phyloP scores from a whole-genome alignment of 352 stramenopile genomes.

The Elongisporangium senticosum region DNA sequence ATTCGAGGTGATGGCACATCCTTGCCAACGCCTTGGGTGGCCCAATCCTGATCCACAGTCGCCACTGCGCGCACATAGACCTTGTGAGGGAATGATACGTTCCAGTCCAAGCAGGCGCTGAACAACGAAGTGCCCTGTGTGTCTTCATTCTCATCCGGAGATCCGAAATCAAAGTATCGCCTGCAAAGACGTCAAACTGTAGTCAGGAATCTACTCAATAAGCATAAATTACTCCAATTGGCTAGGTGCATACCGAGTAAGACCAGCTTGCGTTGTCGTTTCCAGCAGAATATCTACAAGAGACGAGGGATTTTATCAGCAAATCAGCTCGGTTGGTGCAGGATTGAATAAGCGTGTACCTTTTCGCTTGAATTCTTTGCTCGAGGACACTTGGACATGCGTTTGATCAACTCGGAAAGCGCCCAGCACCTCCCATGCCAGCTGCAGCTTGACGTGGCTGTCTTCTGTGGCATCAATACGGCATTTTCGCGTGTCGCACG shows the following conservation, averaged over 20 bases:
- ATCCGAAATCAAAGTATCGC: constrained; percentile 55
- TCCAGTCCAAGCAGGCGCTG: constrained; percentile 49
- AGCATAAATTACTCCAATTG: not conserved
- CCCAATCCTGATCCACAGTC: constrained; percentile 81
- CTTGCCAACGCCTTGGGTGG: constrained; percentile 33
- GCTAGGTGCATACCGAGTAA: constrained; percentile 27
- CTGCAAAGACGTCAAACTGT: constrained; percentile 8
- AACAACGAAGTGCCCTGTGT: constrained; percentile 69
- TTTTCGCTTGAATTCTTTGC: constrained; percentile 28
- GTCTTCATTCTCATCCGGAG: constrained; percentile 30
- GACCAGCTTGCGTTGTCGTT: constrained; percentile 35
- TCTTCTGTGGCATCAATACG: constrained; percentile 10
- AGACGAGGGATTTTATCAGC: not conserved
- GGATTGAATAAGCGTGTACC: constrained; percentile 3
- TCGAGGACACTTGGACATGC: constrained; percentile 56
- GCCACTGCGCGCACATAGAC: constrained; percentile 60
- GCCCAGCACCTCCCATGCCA: constrained; percentile 77
- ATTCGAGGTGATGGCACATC: constrained; percentile 54
- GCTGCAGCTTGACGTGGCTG: constrained; percentile 45
- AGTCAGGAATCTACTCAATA: not conserved
- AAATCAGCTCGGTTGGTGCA: not conserved
- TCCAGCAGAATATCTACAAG: constrained; percentile 37
- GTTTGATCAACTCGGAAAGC: constrained; percentile 72
- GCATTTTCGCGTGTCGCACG: constrained; percentile 43
- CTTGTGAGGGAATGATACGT: constrained; percentile 17